Evolutionary conservation across 139 green algal genomes (phyloP), one percentile per base, ranked within the genome.

Genomic region (Deuterostichococcus epilithicus): DNA sequence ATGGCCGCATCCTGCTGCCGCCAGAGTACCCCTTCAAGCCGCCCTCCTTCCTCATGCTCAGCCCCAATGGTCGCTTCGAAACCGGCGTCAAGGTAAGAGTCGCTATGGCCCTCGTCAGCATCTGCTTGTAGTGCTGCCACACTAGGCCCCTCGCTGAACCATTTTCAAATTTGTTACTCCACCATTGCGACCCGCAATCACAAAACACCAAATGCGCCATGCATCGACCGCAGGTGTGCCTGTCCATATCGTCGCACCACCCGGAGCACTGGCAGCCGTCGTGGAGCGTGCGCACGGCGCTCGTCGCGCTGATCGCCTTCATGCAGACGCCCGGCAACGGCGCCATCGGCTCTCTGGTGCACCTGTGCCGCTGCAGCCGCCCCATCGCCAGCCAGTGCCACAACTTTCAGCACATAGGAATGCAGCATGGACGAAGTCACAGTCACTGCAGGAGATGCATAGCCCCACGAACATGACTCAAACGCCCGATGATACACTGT

Each of bases 1-100:
- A 98, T 78, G 96, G 96, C 33, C 88, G 96, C 60, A 99, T 99
- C 76, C 82, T 98, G 22, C 87, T 99, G 38, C 96, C 96, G 0
- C 73, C 94, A 20, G 94, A 99, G 63, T 99, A 99, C 84, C 96
- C 96, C 1, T 98, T 99, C 85, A 98, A 98, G 80, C 96, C 96
- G 18, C 96, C 96, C 3, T 87, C 89, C 0, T 99, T 99, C 84
- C 86, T 95, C 69, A 93, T 99, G 86, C 87, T 98, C 35, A 95
- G 94, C 20, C 92, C 93, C 28, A 96, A 86, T 67, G 96, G 96
- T 1, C 84, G 96, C 26, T 99, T 98, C 82, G 93, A 98, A 79
- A 92, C 87, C 1, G 80, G 82, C 28, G 76, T 84, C 15, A 95
- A 91, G 45, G 52, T 63, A 52, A 13, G 42, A 8, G 8, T 52